These are phyloP conservation scores for Leccinum longicurvipes DNA, from an alignment of 768 basidiomycete species.

Conservation along the genomic window DNA sequence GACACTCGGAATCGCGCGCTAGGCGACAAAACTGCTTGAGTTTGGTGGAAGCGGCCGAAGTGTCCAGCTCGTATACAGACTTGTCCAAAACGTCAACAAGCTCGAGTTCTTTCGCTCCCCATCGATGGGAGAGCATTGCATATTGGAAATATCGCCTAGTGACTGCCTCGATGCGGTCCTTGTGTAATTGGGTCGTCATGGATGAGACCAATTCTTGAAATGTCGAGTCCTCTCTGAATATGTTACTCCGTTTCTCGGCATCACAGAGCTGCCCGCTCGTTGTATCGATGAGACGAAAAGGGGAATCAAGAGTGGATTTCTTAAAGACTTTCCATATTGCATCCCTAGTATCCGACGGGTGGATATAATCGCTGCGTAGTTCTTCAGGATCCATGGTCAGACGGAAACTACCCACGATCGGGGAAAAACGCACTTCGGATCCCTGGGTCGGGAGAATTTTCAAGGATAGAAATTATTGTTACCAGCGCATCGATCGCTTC, in stretches of 20 bases:
- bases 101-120: constrained; percentile 13
- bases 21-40: constrained; percentile 18
- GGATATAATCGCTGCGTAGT: constrained; percentile 6
- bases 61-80: constrained; percentile 8
- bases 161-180: constrained; percentile 2
- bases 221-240: constrained; percentile 10
- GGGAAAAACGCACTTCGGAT: constrained; percentile 9
- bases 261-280: constrained; percentile 17
- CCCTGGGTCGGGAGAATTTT: constrained; percentile 5
- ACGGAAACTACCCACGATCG: not conserved
- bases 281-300: constrained; percentile 22
- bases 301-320: not conserved
- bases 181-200: constrained; percentile 4
- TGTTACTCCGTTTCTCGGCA: constrained; percentile 5
- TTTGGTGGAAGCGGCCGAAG: constrained; percentile 8
- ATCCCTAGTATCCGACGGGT: constrained; percentile 5
- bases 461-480: constrained; percentile 11
- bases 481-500: constrained; percentile 7
- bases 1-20: constrained; percentile 5
- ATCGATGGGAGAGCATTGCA: constrained; percentile 24
- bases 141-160: constrained; percentile 12
- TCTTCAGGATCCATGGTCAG: constrained; percentile 4
- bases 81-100: constrained; percentile 11
- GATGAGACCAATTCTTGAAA: constrained; percentile 19
- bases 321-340: not conserved